Base-by-base conservation (phyloP, 768 basidiomycete species). In the Saitozyma podzolica region DNA sequence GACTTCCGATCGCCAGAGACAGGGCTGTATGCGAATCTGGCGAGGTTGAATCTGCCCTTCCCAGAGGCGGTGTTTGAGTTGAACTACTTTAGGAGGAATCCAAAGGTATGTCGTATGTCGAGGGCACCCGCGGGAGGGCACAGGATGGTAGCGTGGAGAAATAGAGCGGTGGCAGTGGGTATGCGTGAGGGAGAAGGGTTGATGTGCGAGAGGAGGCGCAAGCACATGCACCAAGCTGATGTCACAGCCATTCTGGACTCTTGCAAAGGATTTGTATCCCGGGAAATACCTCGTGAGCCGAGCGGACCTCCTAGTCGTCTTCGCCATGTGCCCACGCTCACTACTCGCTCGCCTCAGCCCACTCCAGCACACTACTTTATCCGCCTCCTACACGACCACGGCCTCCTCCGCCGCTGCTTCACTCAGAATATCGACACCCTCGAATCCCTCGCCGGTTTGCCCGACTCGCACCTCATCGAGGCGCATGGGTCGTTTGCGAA, bases 1-100 rank as follows among this genome's bases (percentile, higher is more conserved):
- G 92, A 96, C 79, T 96, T 94, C 77, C 82, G 93, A 64, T 90
- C 89, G 9, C 89, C 90, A 0, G 85, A 87, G 20, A 93, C 92
- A 42, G 92, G 92, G 0, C 65, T 83, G 16, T 83, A 82, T 67
- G 69, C 71, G 50, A 83, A 82, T 61, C 72, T 83, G 0, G 69
- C 77, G 54, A 69, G 72, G 17, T 76, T 81, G 62, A 74, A 81
- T 47, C 69, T 82, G 14, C 93, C 92, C n/a, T 87, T 89, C 70
- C 92, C 94, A 0, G 94, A 98, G 73, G 94, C 94, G 0, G 93
- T 97, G 40, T 98, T 98, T 71, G 90, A 97, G 68, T 89, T 98
- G 71, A 82, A 82, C 54, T 98, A 88, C 81, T 94, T 97, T 82
- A 83, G 86, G 67, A 74, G 80, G 50, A 90, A 91, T 64, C 92